A percentile compares a stretch with the other conserved stretches of the same genome.
phyloP scores from a whole-genome alignment of 345 rosid species.

The Kandelia obovata region DNA sequence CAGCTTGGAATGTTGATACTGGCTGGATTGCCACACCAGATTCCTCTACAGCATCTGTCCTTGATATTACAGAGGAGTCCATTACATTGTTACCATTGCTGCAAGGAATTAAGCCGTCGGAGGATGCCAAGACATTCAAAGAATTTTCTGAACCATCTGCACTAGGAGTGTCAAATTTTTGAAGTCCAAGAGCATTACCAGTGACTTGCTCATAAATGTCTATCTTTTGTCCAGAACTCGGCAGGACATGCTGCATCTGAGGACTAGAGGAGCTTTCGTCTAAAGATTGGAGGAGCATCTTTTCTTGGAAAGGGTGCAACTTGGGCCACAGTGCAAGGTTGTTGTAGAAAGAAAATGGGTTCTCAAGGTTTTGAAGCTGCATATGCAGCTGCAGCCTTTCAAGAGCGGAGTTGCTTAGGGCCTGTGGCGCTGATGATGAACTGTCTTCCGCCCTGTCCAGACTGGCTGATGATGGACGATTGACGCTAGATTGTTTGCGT shows the following conservation, averaged over 20 bases:
- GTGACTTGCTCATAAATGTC: slow-evolving; percentile 1
- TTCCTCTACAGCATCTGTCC: slow-evolving; percentile 7
- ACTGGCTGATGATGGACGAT: not conserved
- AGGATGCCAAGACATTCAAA: slow-evolving; percentile 14
- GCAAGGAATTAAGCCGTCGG: slow-evolving; percentile 7
- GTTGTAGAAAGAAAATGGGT: not conserved
- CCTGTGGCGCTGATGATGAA: not conserved
- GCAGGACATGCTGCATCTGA: not conserved
- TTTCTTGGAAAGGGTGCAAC: slow-evolving; percentile 17
- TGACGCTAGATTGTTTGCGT: slow-evolving; percentile 3
- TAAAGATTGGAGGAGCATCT: slow-evolving; percentile 7
- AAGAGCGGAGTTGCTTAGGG: slow-evolving; percentile 5
- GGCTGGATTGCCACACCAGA: slow-evolving; percentile 12
- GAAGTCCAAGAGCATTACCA: slow-evolving; percentile 15
- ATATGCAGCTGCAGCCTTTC: slow-evolving; percentile 17
- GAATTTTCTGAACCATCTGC: slow-evolving; percentile 20
- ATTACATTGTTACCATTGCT: slow-evolving; percentile 2
- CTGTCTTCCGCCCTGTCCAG: not conserved
- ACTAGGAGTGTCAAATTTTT: slow-evolving; percentile 17
- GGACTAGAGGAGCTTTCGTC: not conserved
- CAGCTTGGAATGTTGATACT: slow-evolving; percentile 30
- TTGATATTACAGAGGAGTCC: slow-evolving; percentile 5
- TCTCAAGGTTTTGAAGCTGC: slow-evolving; percentile 5
- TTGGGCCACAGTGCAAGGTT: slow-evolving; percentile 11
- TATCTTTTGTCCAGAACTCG: not conserved